phyloP scores from a whole-genome alignment of 257 asterid species.

The Rehmannia glutinosa region DNA sequence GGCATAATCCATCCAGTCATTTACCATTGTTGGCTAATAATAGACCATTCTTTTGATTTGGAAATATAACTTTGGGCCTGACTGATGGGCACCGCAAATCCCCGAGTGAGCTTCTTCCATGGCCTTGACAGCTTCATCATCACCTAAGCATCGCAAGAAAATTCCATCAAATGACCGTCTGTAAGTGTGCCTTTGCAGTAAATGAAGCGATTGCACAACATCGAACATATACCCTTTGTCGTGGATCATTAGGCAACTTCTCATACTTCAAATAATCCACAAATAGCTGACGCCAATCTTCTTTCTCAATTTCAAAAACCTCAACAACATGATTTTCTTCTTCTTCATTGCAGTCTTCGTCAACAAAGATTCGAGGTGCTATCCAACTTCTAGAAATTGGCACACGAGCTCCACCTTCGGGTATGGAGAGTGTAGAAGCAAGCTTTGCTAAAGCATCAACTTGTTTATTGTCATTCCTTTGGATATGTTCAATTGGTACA shows the following conservation, averaged over 20 bases:
- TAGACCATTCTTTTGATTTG: not conserved
- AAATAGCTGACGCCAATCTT: not conserved
- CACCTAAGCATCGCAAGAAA: no score
- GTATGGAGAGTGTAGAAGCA: not conserved
- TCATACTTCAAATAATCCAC: not conserved
- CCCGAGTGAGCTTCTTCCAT: not conserved
- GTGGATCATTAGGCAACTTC: not conserved
- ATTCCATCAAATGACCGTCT: no score
- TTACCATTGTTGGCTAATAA: not conserved
- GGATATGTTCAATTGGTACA: not conserved
- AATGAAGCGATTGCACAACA: not conserved
- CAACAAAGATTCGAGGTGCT: not conserved
- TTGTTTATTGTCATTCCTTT: not conserved
- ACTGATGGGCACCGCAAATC: not conserved
- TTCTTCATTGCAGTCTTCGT: not conserved
- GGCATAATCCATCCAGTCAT: not conserved
- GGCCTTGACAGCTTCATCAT: no score
- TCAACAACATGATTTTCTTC: not conserved
- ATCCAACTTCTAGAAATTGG: not conserved
- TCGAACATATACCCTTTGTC: not conserved
- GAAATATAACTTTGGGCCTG: not conserved
- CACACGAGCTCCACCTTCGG: not conserved
- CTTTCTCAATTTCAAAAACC: not conserved
- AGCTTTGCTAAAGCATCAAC: not conserved
- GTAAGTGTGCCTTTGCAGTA: no score